Evolutionary conservation across 495 filamentous ascomycete species (phyloP), one percentile per base, ranked within the genome.

Genomic region (Glarea lozoyensis): DNA sequence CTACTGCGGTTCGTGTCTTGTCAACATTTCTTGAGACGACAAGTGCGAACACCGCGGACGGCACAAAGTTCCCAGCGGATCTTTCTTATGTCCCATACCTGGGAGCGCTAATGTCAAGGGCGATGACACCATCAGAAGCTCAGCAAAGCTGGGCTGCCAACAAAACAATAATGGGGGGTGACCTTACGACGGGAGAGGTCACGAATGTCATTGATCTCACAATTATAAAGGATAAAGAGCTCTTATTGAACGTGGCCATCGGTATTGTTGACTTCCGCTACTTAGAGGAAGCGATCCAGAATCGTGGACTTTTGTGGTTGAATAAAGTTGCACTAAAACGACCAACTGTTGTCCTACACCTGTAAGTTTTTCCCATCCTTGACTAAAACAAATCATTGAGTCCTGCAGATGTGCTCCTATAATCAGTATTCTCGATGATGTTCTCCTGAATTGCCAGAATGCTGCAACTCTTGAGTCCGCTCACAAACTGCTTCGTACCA

Each of bases 11-110:
- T 19, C 63, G 72, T 13, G 73, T 78, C 4, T 52, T 81, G 10
- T 68, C 72, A 4, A 73, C 73, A 0, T 79, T 81, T 46, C 52
- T 82, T 0, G 75, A 81, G 44, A 66, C 81, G 51, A 69, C 73
- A 4, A 68, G 60, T 10, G 58, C 61, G 15, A 68, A 60, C 24
- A 52, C 43, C 2, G 48, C 47, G 6, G 46, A 19, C 2, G 51
- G 50, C 9, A n/a, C 16, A 13, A 49, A 27, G 25, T 44, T 52
- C 21, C 54, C 46, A 3, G 45, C 36, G 18, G 63, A 68, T 21
- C 54, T 69, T 27, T 59, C 56, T 27, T 55, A 57, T 10, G 65
- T 68, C 6, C 72, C 72, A 10, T 77, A 75, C 52, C 60, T 77
- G 48, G 60, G 65, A 1, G 52, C 74, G 16, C 65, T 75, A 42